phyloP scores from a whole-genome alignment of 305 asterid species.

The Fraxinus latifolia region DNA sequence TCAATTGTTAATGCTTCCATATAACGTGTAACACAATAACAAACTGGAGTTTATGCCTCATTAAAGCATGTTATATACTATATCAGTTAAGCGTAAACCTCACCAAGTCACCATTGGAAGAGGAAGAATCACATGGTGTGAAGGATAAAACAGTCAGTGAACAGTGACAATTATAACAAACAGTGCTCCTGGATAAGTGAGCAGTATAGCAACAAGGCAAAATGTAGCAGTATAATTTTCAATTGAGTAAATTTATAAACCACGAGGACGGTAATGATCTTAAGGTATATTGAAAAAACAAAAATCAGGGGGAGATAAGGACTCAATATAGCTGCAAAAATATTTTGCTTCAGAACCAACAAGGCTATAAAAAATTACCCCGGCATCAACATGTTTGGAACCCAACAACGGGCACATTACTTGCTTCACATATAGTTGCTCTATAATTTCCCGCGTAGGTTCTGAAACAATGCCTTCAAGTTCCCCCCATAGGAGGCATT shows the following conservation, averaged over 20 bases:
- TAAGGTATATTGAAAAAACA: background rate
- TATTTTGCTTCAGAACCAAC: conserved; percentile 5
- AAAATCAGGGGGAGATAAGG: background rate
- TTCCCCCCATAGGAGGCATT: conserved; percentile 62
- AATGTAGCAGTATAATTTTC: background rate
- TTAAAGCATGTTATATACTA: conserved; percentile 8
- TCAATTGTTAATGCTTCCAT: conserved; percentile 6
- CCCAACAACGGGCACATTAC: conserved; percentile 79
- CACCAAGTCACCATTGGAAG: conserved; percentile 34
- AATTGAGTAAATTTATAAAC: conserved; percentile 6
- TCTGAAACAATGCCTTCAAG: conserved; percentile 61
- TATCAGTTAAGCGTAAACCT: background rate
- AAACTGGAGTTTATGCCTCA: conserved; percentile 1
- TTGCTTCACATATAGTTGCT: conserved; percentile 64
- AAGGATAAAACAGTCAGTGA: background rate
- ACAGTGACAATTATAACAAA: background rate
- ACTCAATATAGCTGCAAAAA: background rate
- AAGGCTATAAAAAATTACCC: conserved; percentile 47
- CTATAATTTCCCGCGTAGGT: conserved; percentile 65
- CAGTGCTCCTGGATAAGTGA: conserved; percentile 13
- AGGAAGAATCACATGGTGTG: background rate
- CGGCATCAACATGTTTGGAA: conserved; percentile 78
- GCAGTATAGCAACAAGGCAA: background rate
- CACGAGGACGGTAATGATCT: background rate
- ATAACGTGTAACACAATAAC: background rate